Percentiles rank a stretch among this genome's conserved stretches.
Conservation (phyloP, 129 eudicot species). For the Flaveria robusta region DNA sequence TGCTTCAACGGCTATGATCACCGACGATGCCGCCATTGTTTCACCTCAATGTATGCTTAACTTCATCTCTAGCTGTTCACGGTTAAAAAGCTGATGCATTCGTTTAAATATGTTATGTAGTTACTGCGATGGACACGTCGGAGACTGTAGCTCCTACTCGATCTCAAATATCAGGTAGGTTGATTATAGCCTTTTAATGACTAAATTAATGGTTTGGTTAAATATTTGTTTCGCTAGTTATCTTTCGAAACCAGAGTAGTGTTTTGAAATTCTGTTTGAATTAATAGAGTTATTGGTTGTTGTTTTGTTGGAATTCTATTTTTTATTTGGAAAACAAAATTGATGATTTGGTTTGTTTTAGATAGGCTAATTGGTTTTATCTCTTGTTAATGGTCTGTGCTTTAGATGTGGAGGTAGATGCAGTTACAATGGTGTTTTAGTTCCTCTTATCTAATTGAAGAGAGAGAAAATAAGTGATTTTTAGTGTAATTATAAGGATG, state of each 20-base stretch:
- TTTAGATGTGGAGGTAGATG: not conserved
- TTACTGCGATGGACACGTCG: conserved; percentile 75
- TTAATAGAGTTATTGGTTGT: not conserved
- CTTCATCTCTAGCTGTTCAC: not conserved
- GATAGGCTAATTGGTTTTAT: not conserved
- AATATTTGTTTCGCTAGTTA: not conserved
- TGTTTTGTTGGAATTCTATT: not conserved
- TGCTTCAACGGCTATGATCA: conserved; percentile 45
- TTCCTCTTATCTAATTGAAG: too few relatives aligned
- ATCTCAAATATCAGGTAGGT: conserved; percentile 44
- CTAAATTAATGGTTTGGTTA: not conserved
- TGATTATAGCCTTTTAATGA: conserved; percentile 3
- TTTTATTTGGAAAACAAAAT: not conserved
- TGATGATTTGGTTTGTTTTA: not conserved
- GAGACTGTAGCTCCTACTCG: conserved; percentile 41
- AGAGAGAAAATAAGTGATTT: too few relatives aligned
- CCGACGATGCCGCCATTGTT: conserved; percentile 33
- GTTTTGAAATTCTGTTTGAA: not conserved
- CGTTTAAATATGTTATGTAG: not conserved
- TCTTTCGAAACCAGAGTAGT: not conserved
- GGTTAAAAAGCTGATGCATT: not conserved
- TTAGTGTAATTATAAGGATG: too few relatives aligned
- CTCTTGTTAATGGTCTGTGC: not conserved
- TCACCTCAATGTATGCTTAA: conserved; percentile 43
- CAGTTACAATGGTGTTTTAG: not conserved